Base-by-base conservation (phyloP, 164 flowering plant species). In the Vitis cinerea region DNA sequence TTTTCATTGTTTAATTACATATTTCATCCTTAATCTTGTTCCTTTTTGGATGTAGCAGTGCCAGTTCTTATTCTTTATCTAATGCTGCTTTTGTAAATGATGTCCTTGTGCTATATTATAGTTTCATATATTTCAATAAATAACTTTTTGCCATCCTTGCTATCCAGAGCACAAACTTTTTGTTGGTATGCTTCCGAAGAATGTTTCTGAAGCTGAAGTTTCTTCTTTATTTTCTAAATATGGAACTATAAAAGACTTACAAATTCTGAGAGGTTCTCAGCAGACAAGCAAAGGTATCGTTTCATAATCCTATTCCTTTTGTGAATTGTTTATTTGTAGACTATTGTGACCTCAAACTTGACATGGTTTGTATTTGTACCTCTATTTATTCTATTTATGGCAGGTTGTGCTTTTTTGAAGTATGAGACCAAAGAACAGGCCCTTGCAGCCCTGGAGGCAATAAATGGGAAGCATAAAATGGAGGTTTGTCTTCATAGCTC, bases 121-220 rank as follows among this genome's bases (percentile, higher is more conserved):
- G 17, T n/a, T 12, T 68, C 9, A 61, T 59, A 31, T 65, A 14
- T 67, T 37, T 53, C 19, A 56, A 55, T 50, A 12, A 50, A 23
- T 54, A 19, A 59, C 8, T 67, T 31, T 50, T 44, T 12, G 0
- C 8, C 66, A 51, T 62, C 17, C 27, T 47, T 62, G 11, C 57
- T 58, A 65, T 71, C 54, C 85, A 96, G 99, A 96, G 69, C 97
- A 93, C 84, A 96, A 96, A 79, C 97, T 96, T 77, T 96, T 96
- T 73, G 85, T 96, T 69, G 99, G 99, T 51, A 96, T 96, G 99
- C 95, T 96, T 71, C 99, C 98, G 58, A 93, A 93, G 87, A 96
- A 87, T 78, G 94, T 93, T 16, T 80, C 94, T 37, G 98, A 96
- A 68, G 79, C 80, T 68, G 99, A 96, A 75, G 88, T 96, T 65